A percentile compares a stretch with the other conserved stretches of the same genome.
These are phyloP conservation scores for Acanthamoeba healyi DNA, from an alignment of 208 protist species.

Conservation along the genomic window DNA sequence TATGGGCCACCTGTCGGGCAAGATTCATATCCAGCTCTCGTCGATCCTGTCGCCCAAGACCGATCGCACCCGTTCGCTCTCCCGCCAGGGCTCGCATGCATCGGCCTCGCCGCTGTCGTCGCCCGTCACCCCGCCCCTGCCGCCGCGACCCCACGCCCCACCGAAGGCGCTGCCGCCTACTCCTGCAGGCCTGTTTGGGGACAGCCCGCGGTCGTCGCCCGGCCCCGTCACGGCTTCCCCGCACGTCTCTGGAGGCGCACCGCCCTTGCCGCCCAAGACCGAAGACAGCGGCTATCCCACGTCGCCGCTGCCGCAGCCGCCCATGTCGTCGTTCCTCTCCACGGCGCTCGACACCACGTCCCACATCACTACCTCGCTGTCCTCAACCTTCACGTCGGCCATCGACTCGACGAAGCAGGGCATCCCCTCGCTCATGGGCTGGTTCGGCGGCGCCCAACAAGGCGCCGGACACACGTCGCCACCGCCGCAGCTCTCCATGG, in stretches of 20 bases:
- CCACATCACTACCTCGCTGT: constrained; percentile 9
- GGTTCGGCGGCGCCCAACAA: constrained; percentile 26
- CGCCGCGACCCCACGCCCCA: background rate
- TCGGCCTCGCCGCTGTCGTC: background rate
- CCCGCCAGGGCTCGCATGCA: background rate
- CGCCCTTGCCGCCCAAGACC: too few species aligned
- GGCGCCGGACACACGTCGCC: background rate
- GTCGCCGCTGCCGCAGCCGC: background rate
- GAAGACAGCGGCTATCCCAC: too few species aligned
- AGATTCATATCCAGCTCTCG: constrained; percentile 46
- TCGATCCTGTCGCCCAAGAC: constrained; percentile 16
- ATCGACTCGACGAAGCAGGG: constrained; percentile 20
- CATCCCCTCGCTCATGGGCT: constrained; percentile 34
- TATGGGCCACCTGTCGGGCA: constrained; percentile 20
- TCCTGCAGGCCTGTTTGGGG: too few species aligned
- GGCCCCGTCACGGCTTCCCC: too few species aligned
- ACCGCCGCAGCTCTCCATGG: background rate
- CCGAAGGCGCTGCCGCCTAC: background rate
- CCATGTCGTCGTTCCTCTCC: background rate
- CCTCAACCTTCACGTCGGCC: constrained; percentile 3
- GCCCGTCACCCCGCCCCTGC: background rate
- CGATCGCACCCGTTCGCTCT: too few species aligned
- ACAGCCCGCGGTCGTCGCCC: background rate
- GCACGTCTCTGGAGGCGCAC: too few species aligned
- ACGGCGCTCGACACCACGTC: constrained; percentile 9